Base-by-base conservation (phyloP, 2,329 filamentous ascomycete genomes). In the Taxawa tesnikishii region DNA sequence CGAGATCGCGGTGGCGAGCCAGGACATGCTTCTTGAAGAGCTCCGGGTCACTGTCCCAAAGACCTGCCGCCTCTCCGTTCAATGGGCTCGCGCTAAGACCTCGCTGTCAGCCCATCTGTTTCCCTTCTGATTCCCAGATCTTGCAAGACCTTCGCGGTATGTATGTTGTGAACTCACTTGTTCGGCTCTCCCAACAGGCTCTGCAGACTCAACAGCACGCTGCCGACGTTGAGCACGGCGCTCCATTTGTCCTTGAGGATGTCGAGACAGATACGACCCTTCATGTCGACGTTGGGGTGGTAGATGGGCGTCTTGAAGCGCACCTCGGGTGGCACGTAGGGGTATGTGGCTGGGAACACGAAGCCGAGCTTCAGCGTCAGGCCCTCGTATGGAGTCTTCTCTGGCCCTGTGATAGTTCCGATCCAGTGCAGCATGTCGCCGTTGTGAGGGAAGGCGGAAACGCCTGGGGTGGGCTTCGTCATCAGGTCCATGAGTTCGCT, bases 161-260 rank as follows among this genome's bases (percentile, higher is more conserved):
- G n/a, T 4, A 12, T 9, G 15, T 16, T 12, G 3, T 16, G 13
- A 5, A 63, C 82, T 58, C 65, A 96, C 90, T 98, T 98, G 64
- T 98, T 98, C 21, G 90, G 90, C 62, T 98, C 90, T 15, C 88
- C 90, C 18, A 98, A 70, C 51, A 98, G 64, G 59, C 87, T 94
- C 62, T 98, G 90, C 59, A 98, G 62, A 47, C 88, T 96, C 49
- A 98, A 59, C 34, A 98, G 66, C 28, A 98, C 83, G 28, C 81
- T 93, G 58, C 92, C 83, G 40, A 93, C 85, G 53, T 96, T 96
- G 70, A 94, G 92, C 26, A 92, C 87, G 12, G 90, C 85, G 38
- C 85, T 94, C 90, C 90, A 98, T 65, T 94, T 94, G 59, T 96
- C 90, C 38, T 94, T 96, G 43, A 98, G 69, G 45, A 98, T 98